Percentiles rank a stretch among this genome's conserved stretches.
These are phyloP conservation scores for Epithemia pelagica DNA, from an alignment of 108 stramenopile genomes.

Conservation along the genomic window DNA sequence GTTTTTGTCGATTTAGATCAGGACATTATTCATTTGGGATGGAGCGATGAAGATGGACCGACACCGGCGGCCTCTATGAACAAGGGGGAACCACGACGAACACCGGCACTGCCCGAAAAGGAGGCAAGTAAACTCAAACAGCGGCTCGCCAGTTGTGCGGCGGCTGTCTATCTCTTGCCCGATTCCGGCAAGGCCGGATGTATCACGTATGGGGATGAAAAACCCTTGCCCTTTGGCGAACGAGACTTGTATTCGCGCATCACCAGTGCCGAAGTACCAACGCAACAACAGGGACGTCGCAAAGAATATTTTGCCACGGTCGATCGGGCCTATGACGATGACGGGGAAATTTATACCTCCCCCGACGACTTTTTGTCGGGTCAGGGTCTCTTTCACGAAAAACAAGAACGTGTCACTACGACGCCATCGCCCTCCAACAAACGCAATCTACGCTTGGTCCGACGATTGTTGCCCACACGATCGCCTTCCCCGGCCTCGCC, in stretches of 20 bases:
- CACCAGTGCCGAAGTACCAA: background rate
- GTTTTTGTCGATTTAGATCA: conserved; percentile 79
- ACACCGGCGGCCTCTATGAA: background rate
- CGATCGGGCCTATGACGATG: conserved; percentile 42
- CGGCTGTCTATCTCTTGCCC: conserved; percentile 22
- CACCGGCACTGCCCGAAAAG: conserved; percentile 49
- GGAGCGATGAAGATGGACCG: conserved; percentile 32
- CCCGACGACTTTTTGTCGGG: conserved; percentile 28
- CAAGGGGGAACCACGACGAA: background rate
- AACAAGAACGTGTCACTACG: background rate
- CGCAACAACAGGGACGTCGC: conserved; percentile 9
- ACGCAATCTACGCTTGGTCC: background rate
- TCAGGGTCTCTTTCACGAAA: conserved; percentile 16
- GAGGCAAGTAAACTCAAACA: conserved; percentile 56
- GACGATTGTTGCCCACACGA: background rate
- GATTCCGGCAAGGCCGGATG: conserved; percentile 20
- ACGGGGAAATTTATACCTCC: conserved; percentile 36
- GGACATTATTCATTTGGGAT: conserved; percentile 65
- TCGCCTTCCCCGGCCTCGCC: background rate
- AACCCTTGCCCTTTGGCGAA: conserved; percentile 24
- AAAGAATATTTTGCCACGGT: conserved; percentile 7
- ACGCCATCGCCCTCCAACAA: background rate
- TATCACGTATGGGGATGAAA: conserved; percentile 30
- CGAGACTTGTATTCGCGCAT: conserved; percentile 39
- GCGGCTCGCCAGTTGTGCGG: conserved; percentile 45